Conservation (phyloP, 257 asterid species). For the Rauvolfia tetraphylla region DNA sequence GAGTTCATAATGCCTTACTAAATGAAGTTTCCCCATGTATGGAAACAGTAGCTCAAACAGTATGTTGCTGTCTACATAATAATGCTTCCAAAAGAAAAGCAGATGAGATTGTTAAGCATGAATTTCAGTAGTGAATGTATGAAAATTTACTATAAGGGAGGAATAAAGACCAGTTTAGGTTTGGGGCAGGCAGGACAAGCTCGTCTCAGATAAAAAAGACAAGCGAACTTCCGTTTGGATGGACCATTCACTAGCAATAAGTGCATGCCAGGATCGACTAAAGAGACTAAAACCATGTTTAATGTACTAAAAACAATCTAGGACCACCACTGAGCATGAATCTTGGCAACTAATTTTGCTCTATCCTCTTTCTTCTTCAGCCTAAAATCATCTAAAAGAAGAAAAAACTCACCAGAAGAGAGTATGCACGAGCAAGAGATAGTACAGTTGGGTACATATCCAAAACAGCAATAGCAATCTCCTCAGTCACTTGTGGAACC, state of each 20-base stretch:
- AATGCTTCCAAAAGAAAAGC: not conserved
- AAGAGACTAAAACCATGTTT: not conserved
- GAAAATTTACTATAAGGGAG: not conserved
- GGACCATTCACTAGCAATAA: not conserved
- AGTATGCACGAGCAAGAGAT: constrained; percentile 82
- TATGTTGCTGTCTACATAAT: not conserved
- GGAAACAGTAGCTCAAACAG: not conserved
- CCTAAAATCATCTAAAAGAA: not conserved
- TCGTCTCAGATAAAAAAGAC: not conserved
- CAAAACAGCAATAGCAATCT: constrained; percentile 74
- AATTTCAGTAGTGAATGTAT: not conserved
- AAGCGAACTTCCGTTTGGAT: too few species aligned
- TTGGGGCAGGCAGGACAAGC: not conserved
- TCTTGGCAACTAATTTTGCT: not conserved
- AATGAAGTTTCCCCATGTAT: not conserved
- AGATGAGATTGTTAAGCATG: not conserved
- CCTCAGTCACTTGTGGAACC: constrained; percentile 98
- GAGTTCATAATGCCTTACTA: too few species aligned
- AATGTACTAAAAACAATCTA: not conserved
- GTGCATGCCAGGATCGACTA: not conserved
- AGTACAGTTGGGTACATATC: constrained; percentile 81
- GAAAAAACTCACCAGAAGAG: constrained; percentile 58
- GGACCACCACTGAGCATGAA: not conserved
- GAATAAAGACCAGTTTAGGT: too few species aligned
- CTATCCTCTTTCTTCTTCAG: not conserved